Evolutionary conservation across 2,329 filamentous ascomycete species (phyloP), one percentile per base, ranked within the genome.

Genomic region (Cyphellophora attinorum): DNA sequence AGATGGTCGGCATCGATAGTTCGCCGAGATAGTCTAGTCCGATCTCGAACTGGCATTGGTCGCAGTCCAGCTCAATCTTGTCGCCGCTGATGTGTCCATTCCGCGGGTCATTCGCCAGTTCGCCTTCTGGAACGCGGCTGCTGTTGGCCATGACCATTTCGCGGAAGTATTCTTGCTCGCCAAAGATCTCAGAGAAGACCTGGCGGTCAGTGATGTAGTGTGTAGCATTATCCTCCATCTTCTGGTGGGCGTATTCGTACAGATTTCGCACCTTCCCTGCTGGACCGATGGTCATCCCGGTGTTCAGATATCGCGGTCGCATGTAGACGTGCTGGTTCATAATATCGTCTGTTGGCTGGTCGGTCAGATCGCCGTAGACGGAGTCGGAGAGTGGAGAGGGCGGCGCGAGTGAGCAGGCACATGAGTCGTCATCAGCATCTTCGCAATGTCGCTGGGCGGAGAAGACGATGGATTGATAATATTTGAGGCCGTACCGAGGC

Each of bases 381-480:
- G 72, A 61, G 5, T 58, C 54, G 1, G 67, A 64, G 2, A 76
- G 46, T 4, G 61, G 58, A 0, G 71, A 74, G 16, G 64, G 50
- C 0, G 74, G 72, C 0, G 71, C 62, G n/a, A 65, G 63, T 27
- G 59, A 60, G 48, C 74, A 77, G 12, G 67, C 64, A 21, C 63
- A 53, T 34, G 72, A 65, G 2, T 53, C 42, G 38, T 60, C 59
- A 14, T 19, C 16, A 6, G 11, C 15, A 2, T 60, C 60, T 40
- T 60, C 61, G 44, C 74, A 77, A 13, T 58, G 49, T 50, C 76
- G 76, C 36, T 66, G 61, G 6, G 70, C 68, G 3, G 62, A 67
- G 41, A 76, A 77, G 1, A 78, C 45, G 6, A 77, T 67, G 5
- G 64, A 64, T 44, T 75, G 69, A 8, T 25, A 8, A n/a, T 25